phyloP scores from a whole-genome alignment of 1,284 basidiomycete genomes.

The Puccinia horiana region DNA sequence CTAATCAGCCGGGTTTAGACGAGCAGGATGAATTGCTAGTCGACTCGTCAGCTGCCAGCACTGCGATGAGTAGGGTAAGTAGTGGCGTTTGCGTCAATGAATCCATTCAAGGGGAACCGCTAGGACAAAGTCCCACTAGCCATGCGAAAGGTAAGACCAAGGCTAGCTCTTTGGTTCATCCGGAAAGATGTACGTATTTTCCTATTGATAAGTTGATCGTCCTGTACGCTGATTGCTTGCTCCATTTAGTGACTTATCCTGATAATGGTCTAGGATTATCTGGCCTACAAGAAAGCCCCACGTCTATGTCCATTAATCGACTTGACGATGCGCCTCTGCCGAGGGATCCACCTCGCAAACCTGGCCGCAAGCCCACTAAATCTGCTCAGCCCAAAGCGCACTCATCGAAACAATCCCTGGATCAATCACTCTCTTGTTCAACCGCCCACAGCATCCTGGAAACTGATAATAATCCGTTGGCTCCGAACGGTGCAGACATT shows the following conservation, averaged over 20 bases:
- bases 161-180: neutral
- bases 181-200: slow-evolving; percentile 6
- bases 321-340: slow-evolving; percentile 8
- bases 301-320: neutral
- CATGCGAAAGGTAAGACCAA: slow-evolving; percentile 1
- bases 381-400: slow-evolving; percentile 12
- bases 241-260: neutral
- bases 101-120: neutral
- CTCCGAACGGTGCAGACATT: slow-evolving; percentile 14
- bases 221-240: neutral
- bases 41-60: slow-evolving; percentile 30
- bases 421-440: slow-evolving; percentile 1
- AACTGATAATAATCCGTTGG: neutral
- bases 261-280: slow-evolving; percentile 40
- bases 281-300: slow-evolving; percentile 37
- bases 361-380: slow-evolving; percentile 45
- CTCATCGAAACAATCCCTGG: slow-evolving; percentile 14
- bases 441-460: neutral
- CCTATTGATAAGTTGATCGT: neutral
- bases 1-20: neutral
- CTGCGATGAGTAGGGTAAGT: slow-evolving; percentile 39
- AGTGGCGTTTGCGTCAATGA: slow-evolving; percentile 30
- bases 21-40: slow-evolving; percentile 4
- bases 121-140: slow-evolving; percentile 6
- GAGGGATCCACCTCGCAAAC: slow-evolving; percentile 25